Base-by-base conservation (phyloP, 1,284 basidiomycete genomes). In the Xerocomus amazonicus region DNA sequence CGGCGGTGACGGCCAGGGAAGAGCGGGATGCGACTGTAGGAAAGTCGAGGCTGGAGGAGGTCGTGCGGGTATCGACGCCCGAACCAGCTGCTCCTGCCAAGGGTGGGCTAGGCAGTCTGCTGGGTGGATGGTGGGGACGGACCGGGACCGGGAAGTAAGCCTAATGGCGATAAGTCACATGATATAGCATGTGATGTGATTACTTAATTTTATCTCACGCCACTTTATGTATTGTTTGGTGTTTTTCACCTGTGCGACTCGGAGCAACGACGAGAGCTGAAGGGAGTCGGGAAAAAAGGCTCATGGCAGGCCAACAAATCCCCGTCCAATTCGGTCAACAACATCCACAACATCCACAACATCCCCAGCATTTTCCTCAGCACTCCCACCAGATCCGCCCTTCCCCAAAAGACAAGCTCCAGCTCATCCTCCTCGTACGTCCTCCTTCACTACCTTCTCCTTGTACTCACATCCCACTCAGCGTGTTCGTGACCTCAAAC, bases 41-140 rank as follows among this genome's bases (percentile, higher is more conserved):
- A 8, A 63, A 55, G 44, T 59, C 66, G 10, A 47, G 67, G 39
- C 33, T 58, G 33, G 68, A 63, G 49, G 60, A 59, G 41, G 53
- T 51, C 14, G 51, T 45, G 58, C 68, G 63, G 55, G 58, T 70
- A 2, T 65, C 64, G 47, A 77, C 77, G 7, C 75, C 75, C 0
- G 73, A 75, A 47, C 69, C 71, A 0, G 47, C 58, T 9, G 60
- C 48, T 12, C 60, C 66, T 26, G 57, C 59, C 10, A 59, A 51
- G 36, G 70, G 73, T 10, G 75, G 76, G 1, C 57, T 80, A 26
- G 66, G 75, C 29, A 65, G 66, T 17, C 52, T 79, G 31, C 64
- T 80, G 5, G 78, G 79, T 6, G 78, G 79, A 2, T 80, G 79
- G 79, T 80, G 79, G 79, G 75, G 79, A 3, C 66, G 76, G n/a